These are phyloP conservation scores for Ophidiomyces ophidiicola DNA, from an alignment of 2,329 filamentous ascomycete species.

Conservation along the genomic window DNA sequence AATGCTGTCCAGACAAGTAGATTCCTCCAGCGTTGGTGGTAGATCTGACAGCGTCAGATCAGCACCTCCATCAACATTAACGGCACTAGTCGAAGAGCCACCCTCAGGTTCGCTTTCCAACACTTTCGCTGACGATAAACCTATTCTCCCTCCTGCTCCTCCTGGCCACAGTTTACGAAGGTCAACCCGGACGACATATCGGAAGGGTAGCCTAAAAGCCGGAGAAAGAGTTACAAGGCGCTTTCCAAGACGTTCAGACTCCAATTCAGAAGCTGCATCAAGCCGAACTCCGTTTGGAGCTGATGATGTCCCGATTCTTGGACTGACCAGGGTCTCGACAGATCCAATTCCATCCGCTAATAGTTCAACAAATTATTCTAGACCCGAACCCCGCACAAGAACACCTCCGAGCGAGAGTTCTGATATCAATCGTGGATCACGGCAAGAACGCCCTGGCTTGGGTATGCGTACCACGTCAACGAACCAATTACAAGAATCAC, in stretches of 20 bases:
- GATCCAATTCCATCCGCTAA: constrained; percentile 25
- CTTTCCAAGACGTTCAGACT: constrained; percentile 16
- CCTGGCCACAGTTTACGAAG: constrained; percentile 70
- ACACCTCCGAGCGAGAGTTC: constrained; percentile 14
- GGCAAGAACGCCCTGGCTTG: constrained; percentile 2
- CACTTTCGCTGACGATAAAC: constrained; percentile 48
- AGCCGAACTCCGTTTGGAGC: constrained; percentile 25
- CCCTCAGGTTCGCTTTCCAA: constrained; percentile 8
- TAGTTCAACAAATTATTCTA: constrained; percentile 38
- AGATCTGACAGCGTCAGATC: constrained; percentile 9
- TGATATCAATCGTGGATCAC: constrained; percentile 1
- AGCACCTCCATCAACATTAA: constrained; percentile 8
- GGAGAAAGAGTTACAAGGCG: constrained; percentile 8
- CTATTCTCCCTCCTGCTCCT: constrained; percentile 65
- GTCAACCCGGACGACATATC: constrained; percentile 83
- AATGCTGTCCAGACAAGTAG: constrained; percentile 86
- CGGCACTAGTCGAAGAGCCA: constrained; percentile 14
- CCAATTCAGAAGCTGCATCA: constrained; percentile 42
- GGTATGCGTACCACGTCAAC: constrained; percentile 4
- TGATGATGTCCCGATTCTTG: constrained; percentile 26
- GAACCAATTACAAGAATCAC: constrained; percentile 12
- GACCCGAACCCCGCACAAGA: constrained; percentile 17
- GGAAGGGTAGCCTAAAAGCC: constrained; percentile 69
- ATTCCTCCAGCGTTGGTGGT: constrained; percentile 46
- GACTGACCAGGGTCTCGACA: constrained; percentile 27